Conservation (phyloP, 495 filamentous ascomycete genomes). For the Podospora conica region DNA sequence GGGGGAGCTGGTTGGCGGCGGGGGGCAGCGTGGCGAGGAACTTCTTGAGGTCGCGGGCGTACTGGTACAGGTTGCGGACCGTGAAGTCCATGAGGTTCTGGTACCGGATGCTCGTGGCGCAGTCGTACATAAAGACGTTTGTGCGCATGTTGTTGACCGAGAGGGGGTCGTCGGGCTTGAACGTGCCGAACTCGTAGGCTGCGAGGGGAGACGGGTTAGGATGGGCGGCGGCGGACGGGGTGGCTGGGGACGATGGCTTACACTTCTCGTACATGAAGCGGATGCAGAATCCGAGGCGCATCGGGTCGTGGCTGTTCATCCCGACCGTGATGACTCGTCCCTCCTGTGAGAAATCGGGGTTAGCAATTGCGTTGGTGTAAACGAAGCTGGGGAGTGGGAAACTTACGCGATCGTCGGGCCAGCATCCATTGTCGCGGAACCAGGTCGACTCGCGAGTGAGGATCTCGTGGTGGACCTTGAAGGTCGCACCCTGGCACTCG, state of each 20-base stretch:
- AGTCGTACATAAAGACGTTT: slow-evolving; percentile 8
- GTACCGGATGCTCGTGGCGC: not conserved
- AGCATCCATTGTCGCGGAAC: slow-evolving; percentile 11
- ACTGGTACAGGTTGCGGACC: not conserved
- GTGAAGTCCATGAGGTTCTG: not conserved
- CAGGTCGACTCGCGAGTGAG: slow-evolving; percentile 15
- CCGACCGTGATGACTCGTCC: not conserved
- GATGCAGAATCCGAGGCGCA: slow-evolving; percentile 12
- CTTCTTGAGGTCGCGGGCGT: not conserved
- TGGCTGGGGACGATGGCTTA: slow-evolving; percentile 1
- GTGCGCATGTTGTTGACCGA: slow-evolving; percentile 1
- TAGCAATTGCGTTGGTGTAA: not conserved
- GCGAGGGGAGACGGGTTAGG: not conserved
- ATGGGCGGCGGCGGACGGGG: too few species aligned
- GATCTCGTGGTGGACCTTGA: slow-evolving; percentile 23
- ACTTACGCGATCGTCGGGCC: slow-evolving; percentile 16
- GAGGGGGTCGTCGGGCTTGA: not conserved
- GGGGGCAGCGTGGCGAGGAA: not conserved
- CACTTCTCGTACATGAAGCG: slow-evolving; percentile 23
- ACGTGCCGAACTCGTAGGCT: not conserved
- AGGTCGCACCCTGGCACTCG: not conserved
- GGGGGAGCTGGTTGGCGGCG: not conserved
- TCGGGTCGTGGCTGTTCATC: not conserved
- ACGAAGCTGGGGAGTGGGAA: not conserved
- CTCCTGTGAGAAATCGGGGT: not conserved